Evolutionary conservation across 495 filamentous ascomycete genomes (phyloP).

Genomic region (Parathielavia appendiculata): DNA sequence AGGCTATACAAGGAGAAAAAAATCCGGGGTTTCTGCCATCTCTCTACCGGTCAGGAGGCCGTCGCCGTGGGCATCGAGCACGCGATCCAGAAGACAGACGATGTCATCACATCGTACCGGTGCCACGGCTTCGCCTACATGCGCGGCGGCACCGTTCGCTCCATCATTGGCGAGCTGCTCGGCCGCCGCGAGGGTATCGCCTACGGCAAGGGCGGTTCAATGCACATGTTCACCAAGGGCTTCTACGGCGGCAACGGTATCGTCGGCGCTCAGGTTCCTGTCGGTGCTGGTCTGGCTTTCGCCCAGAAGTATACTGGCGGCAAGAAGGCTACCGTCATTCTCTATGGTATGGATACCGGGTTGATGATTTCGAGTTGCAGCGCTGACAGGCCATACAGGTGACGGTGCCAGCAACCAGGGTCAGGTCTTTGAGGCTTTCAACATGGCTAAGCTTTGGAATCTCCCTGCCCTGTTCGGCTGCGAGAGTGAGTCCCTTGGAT

Average conservation of each 20-base stretch:
- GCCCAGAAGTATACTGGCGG: conserved; percentile 89
- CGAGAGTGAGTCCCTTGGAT: conserved; percentile 66
- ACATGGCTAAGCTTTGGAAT: conserved; percentile 99
- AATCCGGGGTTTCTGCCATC: conserved; percentile 98
- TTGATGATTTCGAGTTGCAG: background rate
- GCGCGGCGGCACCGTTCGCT: conserved; percentile 86
- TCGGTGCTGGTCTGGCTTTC: conserved; percentile 94
- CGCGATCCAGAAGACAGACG: conserved; percentile 82
- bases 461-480: conserved; percentile 92
- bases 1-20: conserved; percentile 99
- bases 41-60: conserved; percentile 96
- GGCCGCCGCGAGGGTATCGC: conserved; percentile 94
- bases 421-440: conserved; percentile 99
- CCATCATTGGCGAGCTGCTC: conserved; percentile 93
- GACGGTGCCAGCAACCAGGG: conserved; percentile 98
- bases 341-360: conserved; percentile 59
- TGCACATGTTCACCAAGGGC: conserved; percentile 99
- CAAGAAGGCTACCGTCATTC: conserved; percentile 76
- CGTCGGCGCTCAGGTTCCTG: conserved; percentile 96
- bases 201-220: conserved; percentile 96
- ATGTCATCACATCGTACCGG: conserved; percentile 95
- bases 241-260: conserved; percentile 99
- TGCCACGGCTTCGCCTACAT: conserved; percentile 98
- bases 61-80: conserved; percentile 97
- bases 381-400: conserved; percentile 26